These are phyloP conservation scores for Suhomyces faveliae DNA, from an alignment of 805 yeast genomes.

Conservation along the genomic window DNA sequence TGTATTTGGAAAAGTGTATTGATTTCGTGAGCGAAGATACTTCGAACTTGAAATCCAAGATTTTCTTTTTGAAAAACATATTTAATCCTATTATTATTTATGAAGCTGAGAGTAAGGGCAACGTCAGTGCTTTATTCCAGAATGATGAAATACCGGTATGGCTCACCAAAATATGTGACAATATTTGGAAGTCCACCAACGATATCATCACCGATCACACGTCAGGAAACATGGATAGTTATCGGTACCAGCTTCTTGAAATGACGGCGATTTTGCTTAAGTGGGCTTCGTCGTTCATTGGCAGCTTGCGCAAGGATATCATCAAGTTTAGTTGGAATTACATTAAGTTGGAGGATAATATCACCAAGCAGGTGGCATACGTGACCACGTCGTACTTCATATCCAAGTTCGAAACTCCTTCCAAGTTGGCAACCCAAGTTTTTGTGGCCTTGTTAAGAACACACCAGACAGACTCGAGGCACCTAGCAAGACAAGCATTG, in stretches of 20 bases:
- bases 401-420: conserved; percentile 82
- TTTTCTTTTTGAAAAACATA: conserved; percentile 55
- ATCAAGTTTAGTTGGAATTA: conserved; percentile 94
- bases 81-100: conserved; percentile 64
- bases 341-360: conserved; percentile 81
- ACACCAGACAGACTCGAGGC: conserved; percentile 80
- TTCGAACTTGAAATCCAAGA: conserved; percentile 50
- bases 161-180: conserved; percentile 60
- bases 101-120: conserved; percentile 53
- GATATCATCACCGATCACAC: conserved; percentile 51
- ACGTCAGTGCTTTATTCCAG: conserved; percentile 44
- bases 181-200: conserved; percentile 70
- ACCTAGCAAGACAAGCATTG: conserved; percentile 80
- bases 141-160: conserved; percentile 44
- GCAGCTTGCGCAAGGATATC: conserved; percentile 72
- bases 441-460: conserved; percentile 87
- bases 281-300: conserved; percentile 58
- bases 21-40: conserved; percentile 47
- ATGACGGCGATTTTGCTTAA: conserved; percentile 74
- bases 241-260: conserved; percentile 75
- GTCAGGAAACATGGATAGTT: conserved; percentile 70
- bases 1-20: conserved; percentile 52
- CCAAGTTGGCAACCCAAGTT: conserved; percentile 84
- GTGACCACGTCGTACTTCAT: conserved; percentile 85
- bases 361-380: conserved; percentile 90